Conservation (phyloP, 768 basidiomycete species). For the Pilatotrama ljubarskyi region DNA sequence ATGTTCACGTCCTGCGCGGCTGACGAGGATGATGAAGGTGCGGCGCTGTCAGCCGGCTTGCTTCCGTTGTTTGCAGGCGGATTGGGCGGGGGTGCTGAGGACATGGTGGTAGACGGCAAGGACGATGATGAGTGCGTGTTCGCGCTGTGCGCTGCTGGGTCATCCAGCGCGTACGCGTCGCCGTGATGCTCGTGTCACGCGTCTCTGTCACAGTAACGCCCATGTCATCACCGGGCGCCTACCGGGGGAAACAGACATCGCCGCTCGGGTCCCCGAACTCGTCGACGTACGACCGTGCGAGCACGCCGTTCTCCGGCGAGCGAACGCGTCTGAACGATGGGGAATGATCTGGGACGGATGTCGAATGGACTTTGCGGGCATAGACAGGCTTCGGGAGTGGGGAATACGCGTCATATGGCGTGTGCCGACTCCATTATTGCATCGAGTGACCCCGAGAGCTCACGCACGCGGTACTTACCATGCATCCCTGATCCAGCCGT, state of each 20-base stretch:
- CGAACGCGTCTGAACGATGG: too few species aligned
- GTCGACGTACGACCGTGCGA: too few species aligned
- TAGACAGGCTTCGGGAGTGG: neutral
- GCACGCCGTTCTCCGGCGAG: neutral
- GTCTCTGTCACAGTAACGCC: neutral
- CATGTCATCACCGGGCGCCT: neutral
- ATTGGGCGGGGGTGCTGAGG: constrained; percentile 55
- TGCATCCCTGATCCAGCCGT: neutral
- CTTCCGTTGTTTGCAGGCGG: constrained; percentile 34
- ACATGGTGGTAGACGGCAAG: constrained; percentile 39
- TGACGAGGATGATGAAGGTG: constrained; percentile 35
- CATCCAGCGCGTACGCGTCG: constrained; percentile 22
- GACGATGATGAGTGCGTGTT: neutral
- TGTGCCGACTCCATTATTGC: neutral
- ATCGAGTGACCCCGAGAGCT: neutral
- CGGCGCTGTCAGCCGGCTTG: constrained; percentile 53
- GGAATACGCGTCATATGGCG: constrained; percentile 4
- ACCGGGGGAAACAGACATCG: neutral
- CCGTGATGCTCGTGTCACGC: constrained; percentile 18
- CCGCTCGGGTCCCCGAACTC: too few species aligned
- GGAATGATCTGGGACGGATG: too few species aligned
- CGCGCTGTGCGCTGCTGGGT: constrained; percentile 3
- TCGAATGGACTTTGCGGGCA: neutral
- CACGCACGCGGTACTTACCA: constrained; percentile 3
- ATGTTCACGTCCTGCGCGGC: constrained; percentile 45